Percentiles rank a stretch among this genome's conserved stretches.
These are phyloP conservation scores for Suillus subluteus DNA, from an alignment of 768 basidiomycete genomes.

Conservation along the genomic window DNA sequence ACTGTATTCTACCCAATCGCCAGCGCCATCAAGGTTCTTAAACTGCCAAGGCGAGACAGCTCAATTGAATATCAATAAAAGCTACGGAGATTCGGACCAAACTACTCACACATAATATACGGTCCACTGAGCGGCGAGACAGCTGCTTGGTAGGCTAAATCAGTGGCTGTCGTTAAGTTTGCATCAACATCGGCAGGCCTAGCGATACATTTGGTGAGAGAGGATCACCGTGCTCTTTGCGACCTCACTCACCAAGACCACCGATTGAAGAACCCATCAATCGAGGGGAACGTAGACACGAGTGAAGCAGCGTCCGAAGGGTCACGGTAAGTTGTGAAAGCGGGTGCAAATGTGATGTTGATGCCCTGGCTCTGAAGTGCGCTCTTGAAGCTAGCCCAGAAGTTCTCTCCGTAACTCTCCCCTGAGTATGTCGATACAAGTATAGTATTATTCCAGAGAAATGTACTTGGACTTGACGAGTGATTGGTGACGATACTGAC, in stretches of 20 bases:
- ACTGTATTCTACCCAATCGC: constrained; percentile 27
- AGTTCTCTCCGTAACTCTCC: constrained; percentile 34
- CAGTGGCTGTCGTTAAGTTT: constrained; percentile 28
- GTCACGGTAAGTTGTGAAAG: constrained; percentile 34
- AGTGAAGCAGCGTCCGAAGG: constrained; percentile 22
- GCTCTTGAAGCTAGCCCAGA: constrained; percentile 24
- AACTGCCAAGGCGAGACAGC: constrained; percentile 28
- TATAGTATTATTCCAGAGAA: constrained; percentile 24
- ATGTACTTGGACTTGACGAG: constrained; percentile 33
- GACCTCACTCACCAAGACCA: constrained; percentile 33
- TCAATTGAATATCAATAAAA: constrained; percentile 4
- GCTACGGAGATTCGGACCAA: not conserved
- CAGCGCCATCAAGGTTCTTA: constrained; percentile 22
- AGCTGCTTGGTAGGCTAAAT: constrained; percentile 31
- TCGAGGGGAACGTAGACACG: constrained; percentile 25
- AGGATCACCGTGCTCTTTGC: not conserved
- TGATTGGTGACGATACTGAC: constrained; percentile 22
- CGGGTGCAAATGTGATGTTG: constrained; percentile 35
- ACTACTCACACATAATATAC: constrained; percentile 32
- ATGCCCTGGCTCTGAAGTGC: constrained; percentile 24
- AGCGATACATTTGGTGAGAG: constrained; percentile 9
- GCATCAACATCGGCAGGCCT: constrained; percentile 26
- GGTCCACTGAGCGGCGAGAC: constrained; percentile 25
- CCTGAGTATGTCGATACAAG: constrained; percentile 44
- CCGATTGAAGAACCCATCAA: constrained; percentile 40